Evolutionary conservation across 129 eudicot species (phyloP).

Genomic region (Escallonia rubra): DNA sequence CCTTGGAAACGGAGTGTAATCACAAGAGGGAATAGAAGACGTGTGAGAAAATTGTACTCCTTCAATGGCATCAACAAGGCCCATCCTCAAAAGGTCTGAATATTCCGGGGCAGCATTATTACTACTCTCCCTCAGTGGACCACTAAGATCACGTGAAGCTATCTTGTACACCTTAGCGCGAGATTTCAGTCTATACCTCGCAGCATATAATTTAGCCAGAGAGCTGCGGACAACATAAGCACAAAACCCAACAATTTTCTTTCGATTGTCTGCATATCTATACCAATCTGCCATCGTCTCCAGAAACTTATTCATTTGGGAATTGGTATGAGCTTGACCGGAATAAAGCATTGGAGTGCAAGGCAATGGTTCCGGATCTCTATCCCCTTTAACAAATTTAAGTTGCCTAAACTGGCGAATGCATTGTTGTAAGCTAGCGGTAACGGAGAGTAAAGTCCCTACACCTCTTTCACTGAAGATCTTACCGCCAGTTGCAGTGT

Average conservation of each 20-base stretch:
- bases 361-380: constrained; percentile 95
- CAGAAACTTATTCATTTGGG: constrained; percentile 93
- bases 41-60: constrained; percentile 74
- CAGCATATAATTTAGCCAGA: constrained; percentile 87
- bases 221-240: constrained; percentile 79
- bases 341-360: constrained; percentile 91
- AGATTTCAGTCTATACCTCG: constrained; percentile 90
- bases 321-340: constrained; percentile 91
- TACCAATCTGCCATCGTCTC: constrained; percentile 97
- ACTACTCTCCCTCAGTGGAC: constrained; percentile 67
- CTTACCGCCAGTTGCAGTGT: constrained; percentile 80
- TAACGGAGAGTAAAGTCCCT: constrained; percentile 80
- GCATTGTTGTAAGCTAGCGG: constrained; percentile 88
- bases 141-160: constrained; percentile 74
- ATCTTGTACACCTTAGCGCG: constrained; percentile 87
- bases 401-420: constrained; percentile 72
- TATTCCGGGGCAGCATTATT: constrained; percentile 67
- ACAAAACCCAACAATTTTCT: constrained; percentile 78
- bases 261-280: constrained; percentile 87
- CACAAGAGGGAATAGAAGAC: constrained; percentile 82
- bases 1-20: constrained; percentile 75
- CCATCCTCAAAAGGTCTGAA: constrained; percentile 77
- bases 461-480: constrained; percentile 86
- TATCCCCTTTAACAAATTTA: constrained; percentile 72
- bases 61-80: constrained; percentile 87